Evolutionary conservation across 768 basidiomycete species (phyloP).

Genomic region (Phanerochaete sordida): DNA sequence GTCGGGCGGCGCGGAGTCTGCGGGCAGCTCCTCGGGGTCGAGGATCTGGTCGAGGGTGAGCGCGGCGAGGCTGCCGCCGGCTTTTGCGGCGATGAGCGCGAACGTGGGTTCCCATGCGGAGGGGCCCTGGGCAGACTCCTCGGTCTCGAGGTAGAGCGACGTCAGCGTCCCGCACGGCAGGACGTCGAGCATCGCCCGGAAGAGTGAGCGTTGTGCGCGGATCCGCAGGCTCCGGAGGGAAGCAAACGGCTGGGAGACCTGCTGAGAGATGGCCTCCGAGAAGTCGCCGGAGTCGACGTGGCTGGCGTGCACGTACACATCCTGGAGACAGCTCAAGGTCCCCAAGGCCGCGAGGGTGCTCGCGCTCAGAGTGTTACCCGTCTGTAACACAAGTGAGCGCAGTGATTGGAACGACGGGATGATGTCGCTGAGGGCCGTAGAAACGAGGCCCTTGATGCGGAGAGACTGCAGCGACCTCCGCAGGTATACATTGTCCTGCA

Average conservation of each 20-base stretch:
- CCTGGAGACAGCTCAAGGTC: slow-evolving; percentile 14
- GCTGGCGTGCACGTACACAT: slow-evolving; percentile 19
- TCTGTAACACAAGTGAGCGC: slow-evolving; percentile 14
- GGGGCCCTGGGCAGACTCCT: slow-evolving; percentile 9
- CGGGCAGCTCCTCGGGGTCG: slow-evolving; percentile 9
- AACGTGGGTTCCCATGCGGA: slow-evolving; percentile 17
- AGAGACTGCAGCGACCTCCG: slow-evolving; percentile 11
- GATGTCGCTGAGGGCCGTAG: slow-evolving; percentile 4
- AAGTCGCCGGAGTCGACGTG: slow-evolving; percentile 16
- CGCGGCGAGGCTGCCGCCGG: slow-evolving; percentile 15
- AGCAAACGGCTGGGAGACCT: slow-evolving; percentile 10
- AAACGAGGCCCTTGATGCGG: slow-evolving; percentile 16
- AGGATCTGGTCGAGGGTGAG: slow-evolving; percentile 18
- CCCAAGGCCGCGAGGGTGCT: slow-evolving; percentile 17
- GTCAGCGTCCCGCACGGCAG: slow-evolving; percentile 14
- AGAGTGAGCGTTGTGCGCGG: slow-evolving; percentile 9
- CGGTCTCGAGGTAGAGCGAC: slow-evolving; percentile 16
- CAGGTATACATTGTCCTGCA: slow-evolving; percentile 2
- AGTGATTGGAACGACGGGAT: slow-evolving; percentile 13
- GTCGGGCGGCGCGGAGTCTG: not conserved
- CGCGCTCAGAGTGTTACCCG: slow-evolving; percentile 12
- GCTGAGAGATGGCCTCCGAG: not conserved
- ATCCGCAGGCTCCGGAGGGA: slow-evolving; percentile 17
- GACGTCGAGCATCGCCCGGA: slow-evolving; percentile 14
- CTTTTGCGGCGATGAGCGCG: slow-evolving; percentile 18